These are phyloP conservation scores for Dactylellina parvicollis DNA, from an alignment of 2,329 filamentous ascomycete genomes.

Conservation along the genomic window DNA sequence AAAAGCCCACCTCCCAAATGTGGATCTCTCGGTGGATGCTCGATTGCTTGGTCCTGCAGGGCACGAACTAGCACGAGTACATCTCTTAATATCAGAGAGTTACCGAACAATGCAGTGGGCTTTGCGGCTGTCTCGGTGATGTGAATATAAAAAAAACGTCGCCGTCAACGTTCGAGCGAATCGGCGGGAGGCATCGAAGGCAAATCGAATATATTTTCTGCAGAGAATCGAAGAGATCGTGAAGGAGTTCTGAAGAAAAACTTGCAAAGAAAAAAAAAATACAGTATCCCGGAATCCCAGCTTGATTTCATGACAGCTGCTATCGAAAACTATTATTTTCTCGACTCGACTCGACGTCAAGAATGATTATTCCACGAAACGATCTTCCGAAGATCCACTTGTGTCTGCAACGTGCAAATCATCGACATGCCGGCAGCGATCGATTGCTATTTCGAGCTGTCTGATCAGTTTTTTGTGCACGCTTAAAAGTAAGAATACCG, in stretches of 20 bases:
- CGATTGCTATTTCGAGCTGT: conserved; percentile 49
- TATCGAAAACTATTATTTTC: not conserved
- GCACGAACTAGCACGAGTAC: conserved; percentile 27
- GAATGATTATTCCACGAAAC: conserved; percentile 23
- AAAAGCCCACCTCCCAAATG: conserved; percentile 48
- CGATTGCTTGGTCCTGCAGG: conserved; percentile 50
- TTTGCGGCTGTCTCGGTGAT: conserved; percentile 29
- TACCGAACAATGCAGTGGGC: not conserved
- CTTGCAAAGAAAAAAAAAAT: not conserved
- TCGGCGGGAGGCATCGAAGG: conserved; percentile 13
- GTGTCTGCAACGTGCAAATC: conserved; percentile 49
- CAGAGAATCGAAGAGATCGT: conserved; percentile 29
- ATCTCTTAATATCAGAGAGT: not conserved
- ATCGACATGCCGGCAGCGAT: conserved; percentile 39
- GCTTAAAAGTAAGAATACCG: conserved; percentile 2
- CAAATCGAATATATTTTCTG: conserved; percentile 22
- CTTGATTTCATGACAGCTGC: not conserved
- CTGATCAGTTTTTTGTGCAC: conserved; percentile 42
- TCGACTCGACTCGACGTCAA: not conserved
- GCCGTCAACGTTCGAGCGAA: conserved; percentile 13
- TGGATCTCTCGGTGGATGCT: conserved; percentile 30
- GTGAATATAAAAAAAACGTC: conserved; percentile 11
- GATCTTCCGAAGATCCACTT: conserved; percentile 50
- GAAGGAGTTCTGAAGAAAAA: not conserved
- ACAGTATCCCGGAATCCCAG: not conserved